Base-by-base conservation (phyloP, 805 yeast species). In the Cyberlindnera meyerae region DNA sequence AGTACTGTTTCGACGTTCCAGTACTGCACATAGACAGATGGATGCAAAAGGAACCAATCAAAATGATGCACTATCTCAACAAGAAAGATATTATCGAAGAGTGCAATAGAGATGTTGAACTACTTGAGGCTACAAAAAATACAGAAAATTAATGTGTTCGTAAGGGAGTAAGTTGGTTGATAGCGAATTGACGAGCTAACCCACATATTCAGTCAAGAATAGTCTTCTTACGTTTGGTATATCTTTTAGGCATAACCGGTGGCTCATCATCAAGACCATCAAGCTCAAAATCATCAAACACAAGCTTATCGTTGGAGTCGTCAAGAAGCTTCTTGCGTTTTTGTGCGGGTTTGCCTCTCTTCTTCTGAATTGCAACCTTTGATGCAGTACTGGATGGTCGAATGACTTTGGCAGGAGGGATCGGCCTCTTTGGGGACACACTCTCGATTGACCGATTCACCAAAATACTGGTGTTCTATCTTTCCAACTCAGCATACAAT, bases 1-100 rank as follows among this genome's bases (percentile, higher is more conserved):
- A 69, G 42, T 83, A 82, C 47, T 76, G 88, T 48, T 82, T 77
- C 54, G 94, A 83, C 52, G 81, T 83, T 6, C 94, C 94, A 0
- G 94, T 83, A 0, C 52, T 83, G 28, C 89, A 83, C 54, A 65
- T 83, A 8, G 79, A 78, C 47, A 63, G 77, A 40, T 61, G 53
- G 1, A 57, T 54, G 6, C 71, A 69, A 34, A 61, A 51, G 24
- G 65, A 70, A 31, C 70, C 79, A 3, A 68, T 71, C 5, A 78
- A 76, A 49, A 75, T 78, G 52, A 81, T 82, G 82, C 90, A 83
- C 58, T 68, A 75, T 37, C 69, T 83, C 39, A 62, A 77, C 37
- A 68, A 70, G 30, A 72, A 70, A 5, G 78, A 77, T 40, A 54
- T 82, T 4, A 45, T 68, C 11, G 76, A 73, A 15, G 82, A 74